Conservation (phyloP, 2,329 filamentous ascomycete species). For the Macroventuria anomochaeta region DNA sequence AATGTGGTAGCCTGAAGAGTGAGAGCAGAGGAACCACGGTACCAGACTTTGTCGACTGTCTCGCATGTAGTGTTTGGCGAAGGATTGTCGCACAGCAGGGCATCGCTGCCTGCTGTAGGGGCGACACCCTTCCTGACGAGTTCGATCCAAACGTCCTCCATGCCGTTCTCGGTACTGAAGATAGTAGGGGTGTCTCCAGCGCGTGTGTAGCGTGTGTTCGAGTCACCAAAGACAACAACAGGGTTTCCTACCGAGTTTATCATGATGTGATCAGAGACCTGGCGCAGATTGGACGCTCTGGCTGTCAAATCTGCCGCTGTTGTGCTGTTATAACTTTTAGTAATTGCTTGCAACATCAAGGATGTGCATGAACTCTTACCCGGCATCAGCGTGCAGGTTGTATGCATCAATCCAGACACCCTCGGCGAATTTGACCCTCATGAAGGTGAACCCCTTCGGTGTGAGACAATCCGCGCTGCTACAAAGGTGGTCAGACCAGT, state of each 20-base stretch:
- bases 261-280: constrained; percentile 65
- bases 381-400: constrained; percentile 72
- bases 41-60: constrained; percentile 71
- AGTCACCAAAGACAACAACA: constrained; percentile 69
- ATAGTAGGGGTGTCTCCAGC: constrained; percentile 60
- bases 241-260: constrained; percentile 64
- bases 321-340: constrained; percentile 38
- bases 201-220: constrained; percentile 69
- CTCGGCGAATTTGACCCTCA: constrained; percentile 62
- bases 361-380: constrained; percentile 38
- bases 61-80: constrained; percentile 62
- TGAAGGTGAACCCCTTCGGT: constrained; percentile 73
- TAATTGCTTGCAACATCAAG: background rate
- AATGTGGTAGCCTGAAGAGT: constrained; percentile 58
- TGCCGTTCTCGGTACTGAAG: constrained; percentile 58
- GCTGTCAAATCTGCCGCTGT: constrained; percentile 61
- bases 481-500: background rate
- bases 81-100: constrained; percentile 64
- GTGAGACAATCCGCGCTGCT: constrained; percentile 68
- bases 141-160: constrained; percentile 68
- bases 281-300: constrained; percentile 65
- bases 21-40: constrained; percentile 59
- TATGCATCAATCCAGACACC: constrained; percentile 68
- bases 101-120: constrained; percentile 33
- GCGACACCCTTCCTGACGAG: constrained; percentile 47